phyloP scores from a whole-genome alignment of 306 rosid genomes.

The Lathyrus aphaca region DNA sequence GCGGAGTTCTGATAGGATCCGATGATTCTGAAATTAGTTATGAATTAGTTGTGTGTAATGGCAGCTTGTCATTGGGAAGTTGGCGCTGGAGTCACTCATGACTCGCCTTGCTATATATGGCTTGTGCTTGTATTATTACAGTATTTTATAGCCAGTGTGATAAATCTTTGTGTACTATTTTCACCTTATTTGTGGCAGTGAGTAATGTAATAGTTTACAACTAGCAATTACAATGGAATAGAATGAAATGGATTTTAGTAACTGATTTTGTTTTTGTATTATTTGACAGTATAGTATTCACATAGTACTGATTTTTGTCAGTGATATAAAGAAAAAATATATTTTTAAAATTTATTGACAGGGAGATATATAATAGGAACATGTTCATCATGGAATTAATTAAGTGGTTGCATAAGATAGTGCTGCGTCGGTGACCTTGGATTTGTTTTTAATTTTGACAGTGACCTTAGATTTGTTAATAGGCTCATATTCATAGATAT shows the following conservation, averaged over 20 bases:
- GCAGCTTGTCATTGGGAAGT: conserved; percentile 16
- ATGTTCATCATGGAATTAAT: neutral
- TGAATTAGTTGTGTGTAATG: neutral
- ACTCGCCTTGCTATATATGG: neutral
- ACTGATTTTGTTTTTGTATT: neutral
- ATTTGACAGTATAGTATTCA: too few species aligned
- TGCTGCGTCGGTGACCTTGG: conserved; percentile 32
- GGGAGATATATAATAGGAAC: too few species aligned
- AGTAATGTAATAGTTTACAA: neutral
- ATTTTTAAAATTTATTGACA: too few species aligned
- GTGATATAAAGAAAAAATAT: too few species aligned
- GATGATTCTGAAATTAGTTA: neutral
- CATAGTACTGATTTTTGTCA: too few species aligned
- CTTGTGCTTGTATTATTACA: neutral
- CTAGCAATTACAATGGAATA: conserved; percentile 2
- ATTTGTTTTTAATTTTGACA: neutral
- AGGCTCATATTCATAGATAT: neutral
- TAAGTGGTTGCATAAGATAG: neutral
- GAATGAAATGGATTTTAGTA: neutral
- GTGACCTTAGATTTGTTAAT: conserved; percentile 17
- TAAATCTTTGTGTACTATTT: neutral
- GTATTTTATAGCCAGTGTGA: conserved; percentile 30
- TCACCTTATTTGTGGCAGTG: neutral
- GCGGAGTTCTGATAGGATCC: too few species aligned
- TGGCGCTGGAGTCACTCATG: conserved; percentile 53